Base-by-base conservation (phyloP, 148 eudicot genomes). In the Amaranthus palmeri region DNA sequence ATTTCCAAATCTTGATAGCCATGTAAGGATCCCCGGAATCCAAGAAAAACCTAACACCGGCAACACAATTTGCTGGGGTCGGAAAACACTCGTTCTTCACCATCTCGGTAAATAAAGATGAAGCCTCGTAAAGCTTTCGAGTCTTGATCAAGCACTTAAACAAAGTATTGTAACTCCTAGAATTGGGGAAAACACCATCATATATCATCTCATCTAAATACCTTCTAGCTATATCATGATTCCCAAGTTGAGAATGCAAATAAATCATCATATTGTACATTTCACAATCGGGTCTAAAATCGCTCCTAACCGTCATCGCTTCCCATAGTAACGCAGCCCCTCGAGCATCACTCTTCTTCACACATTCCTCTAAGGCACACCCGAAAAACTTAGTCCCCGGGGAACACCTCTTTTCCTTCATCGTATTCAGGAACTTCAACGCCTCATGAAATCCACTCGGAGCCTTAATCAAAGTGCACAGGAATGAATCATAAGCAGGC, bases 121-220 rank as follows among this genome's bases (percentile, higher is more conserved):
- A 72, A 64, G 90, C 88, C 3, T 93, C 93, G 60, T 73, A 69
- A 3, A 86, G 69, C 59, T 75, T 79, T 63, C 73, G 82, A 56
- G 48, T 59, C 76, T 83, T 88, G 59, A 90, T 74, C 63, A 87
- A 77, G 56, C 77, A 83, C 55, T 75, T 79, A 67, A 93, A 76
- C 43, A 88, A 50, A 11, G 80, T 51, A 62, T 85, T 87, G 57
- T 88, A 93, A 48, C 86, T 84, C 40, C 74, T 76, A 11, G 85
- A 71, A 80, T 90, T 81, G 0, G 98, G 93, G 55, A 87, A 93
- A 10, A 82, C 89, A 44, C 92, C 96, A 52, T 86, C 69, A 72
- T 62, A 86, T 41, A 90, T 87, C 98, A 93, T 93, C 70, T 88
- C 93, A 71, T 93, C 96, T 70, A 90, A 76, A 71, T 84, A 75